phyloP scores from a whole-genome alignment of 2,329 filamentous ascomycete species.

The Alternaria triticina region DNA sequence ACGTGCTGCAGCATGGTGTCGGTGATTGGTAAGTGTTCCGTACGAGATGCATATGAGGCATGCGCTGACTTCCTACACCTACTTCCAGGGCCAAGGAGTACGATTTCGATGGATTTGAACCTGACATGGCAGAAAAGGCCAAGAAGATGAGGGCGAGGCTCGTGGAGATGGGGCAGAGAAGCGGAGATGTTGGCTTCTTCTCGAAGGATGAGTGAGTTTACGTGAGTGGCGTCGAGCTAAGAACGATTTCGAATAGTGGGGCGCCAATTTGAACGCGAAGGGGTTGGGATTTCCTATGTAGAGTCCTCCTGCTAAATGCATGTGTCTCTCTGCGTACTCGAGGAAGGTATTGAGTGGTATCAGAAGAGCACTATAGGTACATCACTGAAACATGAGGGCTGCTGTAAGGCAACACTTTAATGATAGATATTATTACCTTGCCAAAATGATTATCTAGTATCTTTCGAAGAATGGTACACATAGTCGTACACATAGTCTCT shows the following conservation, averaged over 20 bases:
- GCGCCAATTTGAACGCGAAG: neutral
- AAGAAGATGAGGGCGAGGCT: slow-evolving; percentile 69
- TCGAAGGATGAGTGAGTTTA: slow-evolving; percentile 41
- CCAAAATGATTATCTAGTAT: neutral
- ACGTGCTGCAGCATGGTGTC: slow-evolving; percentile 77
- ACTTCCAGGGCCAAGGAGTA: slow-evolving; percentile 59
- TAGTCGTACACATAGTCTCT: neutral
- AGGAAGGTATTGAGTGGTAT: neutral
- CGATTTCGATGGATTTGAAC: slow-evolving; percentile 65
- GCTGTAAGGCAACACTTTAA: neutral
- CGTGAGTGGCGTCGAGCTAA: neutral
- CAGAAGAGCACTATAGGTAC: neutral
- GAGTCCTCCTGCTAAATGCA: neutral
- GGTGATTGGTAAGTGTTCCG: slow-evolving; percentile 58
- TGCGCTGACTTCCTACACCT: neutral
- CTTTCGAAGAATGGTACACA: neutral
- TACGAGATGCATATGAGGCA: neutral
- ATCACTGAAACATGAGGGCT: neutral
- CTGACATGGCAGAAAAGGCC: slow-evolving; percentile 65
- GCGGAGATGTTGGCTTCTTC: slow-evolving; percentile 66
- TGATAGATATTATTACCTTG: neutral
- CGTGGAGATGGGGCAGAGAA: slow-evolving; percentile 66
- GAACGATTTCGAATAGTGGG: neutral
- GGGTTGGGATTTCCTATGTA: neutral
- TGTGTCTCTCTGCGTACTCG: neutral